Conservation (phyloP, 2,329 filamentous ascomycete species). For the Claviceps capensis region DNA sequence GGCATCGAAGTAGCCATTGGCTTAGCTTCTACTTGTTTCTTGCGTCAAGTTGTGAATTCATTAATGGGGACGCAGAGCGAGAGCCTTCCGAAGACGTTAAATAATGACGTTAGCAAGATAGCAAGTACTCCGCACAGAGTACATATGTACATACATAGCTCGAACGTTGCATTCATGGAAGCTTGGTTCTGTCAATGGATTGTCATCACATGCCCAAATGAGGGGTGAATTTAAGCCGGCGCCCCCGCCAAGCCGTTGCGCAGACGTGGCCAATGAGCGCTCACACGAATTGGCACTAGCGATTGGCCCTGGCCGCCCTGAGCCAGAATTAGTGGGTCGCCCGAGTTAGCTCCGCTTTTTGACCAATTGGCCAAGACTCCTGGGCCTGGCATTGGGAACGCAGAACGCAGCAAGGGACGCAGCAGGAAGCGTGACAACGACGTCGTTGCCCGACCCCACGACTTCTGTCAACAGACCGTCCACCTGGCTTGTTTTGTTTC, state of each 20-base stretch:
- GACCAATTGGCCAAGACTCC: neutral
- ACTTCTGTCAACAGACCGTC: conserved; percentile 2
- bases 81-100: too few species aligned
- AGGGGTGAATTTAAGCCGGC: neutral
- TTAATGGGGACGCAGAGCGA: too few species aligned
- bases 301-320: neutral
- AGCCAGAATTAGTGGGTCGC: neutral
- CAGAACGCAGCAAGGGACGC: neutral
- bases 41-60: too few species aligned
- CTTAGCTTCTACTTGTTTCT: too few species aligned
- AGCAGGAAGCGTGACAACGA: neutral
- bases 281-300: neutral
- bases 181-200: too few species aligned
- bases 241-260: neutral
- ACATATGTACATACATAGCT: too few species aligned
- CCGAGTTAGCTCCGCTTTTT: neutral
- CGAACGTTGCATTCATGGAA: too few species aligned
- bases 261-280: neutral
- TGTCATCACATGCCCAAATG: neutral
- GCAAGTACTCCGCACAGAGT: too few species aligned
- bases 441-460: conserved; percentile 1
- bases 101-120: too few species aligned
- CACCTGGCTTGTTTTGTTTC: conserved; percentile 3
- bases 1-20: too few species aligned
- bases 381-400: neutral